Evolutionary conservation across 805 yeast species (phyloP), one percentile per base, ranked within the genome.

Genomic region (Saccharomycopsis olivae): DNA sequence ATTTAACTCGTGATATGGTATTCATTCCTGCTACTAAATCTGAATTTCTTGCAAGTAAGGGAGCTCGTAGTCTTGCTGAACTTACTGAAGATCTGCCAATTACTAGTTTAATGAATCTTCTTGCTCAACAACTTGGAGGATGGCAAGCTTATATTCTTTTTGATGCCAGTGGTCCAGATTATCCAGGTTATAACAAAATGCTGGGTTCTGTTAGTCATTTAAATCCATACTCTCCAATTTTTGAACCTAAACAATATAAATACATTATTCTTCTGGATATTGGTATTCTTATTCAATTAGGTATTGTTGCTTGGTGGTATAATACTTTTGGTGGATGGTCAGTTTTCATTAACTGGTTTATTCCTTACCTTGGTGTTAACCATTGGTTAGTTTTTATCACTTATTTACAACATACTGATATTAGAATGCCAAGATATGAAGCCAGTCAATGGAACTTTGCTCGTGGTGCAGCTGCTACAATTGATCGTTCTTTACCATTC

Each of bases 311-410:
- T 64, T 60, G 66, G 36, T 75, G 84, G 77, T 66, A 69, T 58
- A 60, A 71, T 51, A 60, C 60, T 47, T 77, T 69, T 54, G 94
- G 94, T 30, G 66, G 62, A 29, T 77, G 74, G 62, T 69, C 72
- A 55, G 62, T 78, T 46, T 57, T 74, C 41, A 68, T 82, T 49
- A 72, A 78, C 67, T 84, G 86, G 79, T 65, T 78, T 47, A 47
- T 84, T 29, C 95, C 95, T 25, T 84, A 78, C 62, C 49, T 81
- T 39, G 78, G 78, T 62, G 86, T 80, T 49, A 84, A 84, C 73
- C 94, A 85, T 64, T 84, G 95, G 95, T 68, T 84, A 49, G 94
- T 85, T 33, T 81, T 81, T 61, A 81, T 84, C 58, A 84, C 95
- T 29, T 85, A 64, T 59, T 70, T 84, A 53, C 95, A 84, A 60